Base-by-base conservation (phyloP, 371 early-diverging fungal genomes). In the Dinochytrium kinnereticum region DNA sequence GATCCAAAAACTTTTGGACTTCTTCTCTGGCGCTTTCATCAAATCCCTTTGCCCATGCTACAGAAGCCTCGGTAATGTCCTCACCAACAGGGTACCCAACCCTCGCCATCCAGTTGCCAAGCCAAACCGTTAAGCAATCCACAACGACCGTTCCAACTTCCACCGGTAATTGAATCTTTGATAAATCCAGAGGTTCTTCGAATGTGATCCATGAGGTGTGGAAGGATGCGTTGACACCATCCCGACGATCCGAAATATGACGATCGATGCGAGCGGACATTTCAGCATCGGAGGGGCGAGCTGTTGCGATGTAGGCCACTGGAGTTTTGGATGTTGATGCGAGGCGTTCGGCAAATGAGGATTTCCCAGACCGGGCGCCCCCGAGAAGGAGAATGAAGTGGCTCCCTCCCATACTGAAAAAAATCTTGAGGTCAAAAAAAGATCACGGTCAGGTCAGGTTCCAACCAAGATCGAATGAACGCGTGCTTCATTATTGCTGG, bases 281-380 rank as follows among this genome's bases (percentile, higher is more conserved):
- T 59, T 76, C 76, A 5, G 76, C 70, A 34, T 76, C 76, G 49
- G 59, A 69, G 34, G 65, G 59, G 7, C 65, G 21, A 1, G 76
- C 76, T 5, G 76, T 76, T 10, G 76, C 76, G 17, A 76, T 59
- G 34, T 72, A 61, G 50, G 30, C 31, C 21, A 75, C 30, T 21
- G 34, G 69, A n/a, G 30, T 34, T 10, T 17, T n/a, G 0, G 72
- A 26, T 3, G 71, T 53, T 37, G 40, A 55, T 1, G 76, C 76
- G 39, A 76, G 76, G 7, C 51, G 33, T 64, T 76, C 76, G 31
- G 76, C 76, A 37, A 76, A 76, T 34, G 76, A n/a, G 7, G 72
- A 72, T 59, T 76, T 76, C n/a, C 76, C 76, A n/a, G 59, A 57
- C 5, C 76, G 66, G 17, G 76, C 76, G n/a, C 76, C 76, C 1